Evolutionary conservation across 2,329 filamentous ascomycete genomes (phyloP), one percentile per base, ranked within the genome.

Genomic region (Pyricularia sp.): DNA sequence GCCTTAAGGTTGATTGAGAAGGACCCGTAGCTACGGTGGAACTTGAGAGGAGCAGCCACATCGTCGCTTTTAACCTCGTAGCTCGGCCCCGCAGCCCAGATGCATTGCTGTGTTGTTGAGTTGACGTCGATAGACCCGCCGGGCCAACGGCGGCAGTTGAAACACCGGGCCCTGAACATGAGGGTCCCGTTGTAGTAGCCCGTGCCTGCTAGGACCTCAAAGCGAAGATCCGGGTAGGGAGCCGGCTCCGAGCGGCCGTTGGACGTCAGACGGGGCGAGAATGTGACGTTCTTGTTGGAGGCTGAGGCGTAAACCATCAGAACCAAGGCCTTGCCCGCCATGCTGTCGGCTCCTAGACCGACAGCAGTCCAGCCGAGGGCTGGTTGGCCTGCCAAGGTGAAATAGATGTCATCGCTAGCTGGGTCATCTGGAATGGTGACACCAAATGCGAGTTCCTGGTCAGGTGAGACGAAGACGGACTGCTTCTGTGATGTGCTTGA

Each of bases 1-100:
- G 76, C 75, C 28, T 75, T 75, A 72, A 87, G 75, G 70, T 87
- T 79, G 71, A 87, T 79, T 2, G 73, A 76, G 71, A 88, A 87
- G 7, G 73, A 72, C 60, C 85, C 84, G 68, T 82, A 84, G 60
- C 76, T 77, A 57, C 74, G 71, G 71, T 88, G 85, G 57, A 80
- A 78, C 69, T 78, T 78, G 65, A 86, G 75, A 12, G 74, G 73
- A 0, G 80, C 81, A 12, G 73, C 73, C 2, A 70, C 64, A 44
- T 75, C 74, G 68, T 85, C 74, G 65, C 77, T 81, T 26, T 73
- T 71, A 30, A 80, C 69, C 55, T 59, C 55, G 55, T 59, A 59
- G 55, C 55, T 69, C 5, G 82, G 80, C 0, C 85, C 85, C 26
- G 81, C 74, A 22, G 82, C 85, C 70, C 80, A 88, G 65, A 86